phyloP scores from a whole-genome alignment of 2,329 filamentous ascomycete species.

The Cladosporium phlei region DNA sequence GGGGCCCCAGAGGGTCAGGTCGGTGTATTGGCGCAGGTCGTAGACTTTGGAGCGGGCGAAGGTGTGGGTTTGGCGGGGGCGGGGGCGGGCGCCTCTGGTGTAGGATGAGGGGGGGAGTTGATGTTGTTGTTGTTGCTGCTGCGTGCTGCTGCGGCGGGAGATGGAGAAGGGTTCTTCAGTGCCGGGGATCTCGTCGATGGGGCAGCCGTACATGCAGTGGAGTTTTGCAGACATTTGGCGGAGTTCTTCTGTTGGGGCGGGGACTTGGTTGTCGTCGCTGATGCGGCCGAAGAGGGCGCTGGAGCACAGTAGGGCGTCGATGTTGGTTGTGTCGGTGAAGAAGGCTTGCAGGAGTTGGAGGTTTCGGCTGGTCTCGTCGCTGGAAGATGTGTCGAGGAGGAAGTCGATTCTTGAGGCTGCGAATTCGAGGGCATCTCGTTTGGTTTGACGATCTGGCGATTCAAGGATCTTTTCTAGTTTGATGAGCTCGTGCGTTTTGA shows the following conservation, averaged over 20 bases:
- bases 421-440: conserved; percentile 34
- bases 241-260: conserved; percentile 38
- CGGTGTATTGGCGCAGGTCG: conserved; percentile 65
- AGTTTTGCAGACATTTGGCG: conserved; percentile 66
- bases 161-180: conserved; percentile 25
- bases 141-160: conserved; percentile 19
- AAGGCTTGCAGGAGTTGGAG: conserved; percentile 32
- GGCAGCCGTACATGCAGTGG: conserved; percentile 62
- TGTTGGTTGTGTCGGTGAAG: conserved; percentile 47
- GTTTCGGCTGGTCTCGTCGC: conserved; percentile 49
- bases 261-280: conserved; percentile 36
- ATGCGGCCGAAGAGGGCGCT: conserved; percentile 61
- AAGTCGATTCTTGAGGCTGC: conserved; percentile 22
- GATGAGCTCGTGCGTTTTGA: conserved; percentile 32
- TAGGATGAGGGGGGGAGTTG: conserved; percentile 18
- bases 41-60: conserved; percentile 66
- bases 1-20: conserved; percentile 62
- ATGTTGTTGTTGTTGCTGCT: too few relatives aligned
- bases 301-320: conserved; percentile 57
- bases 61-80: conserved; percentile 36
- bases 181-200: conserved; percentile 41
- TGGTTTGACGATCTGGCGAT: conserved; percentile 37
- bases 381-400: conserved; percentile 23
- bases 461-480: conserved; percentile 43
- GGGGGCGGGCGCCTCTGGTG: conserved; percentile 21